Conservation (phyloP, 768 basidiomycete genomes). For the Mycena indigotica region DNA sequence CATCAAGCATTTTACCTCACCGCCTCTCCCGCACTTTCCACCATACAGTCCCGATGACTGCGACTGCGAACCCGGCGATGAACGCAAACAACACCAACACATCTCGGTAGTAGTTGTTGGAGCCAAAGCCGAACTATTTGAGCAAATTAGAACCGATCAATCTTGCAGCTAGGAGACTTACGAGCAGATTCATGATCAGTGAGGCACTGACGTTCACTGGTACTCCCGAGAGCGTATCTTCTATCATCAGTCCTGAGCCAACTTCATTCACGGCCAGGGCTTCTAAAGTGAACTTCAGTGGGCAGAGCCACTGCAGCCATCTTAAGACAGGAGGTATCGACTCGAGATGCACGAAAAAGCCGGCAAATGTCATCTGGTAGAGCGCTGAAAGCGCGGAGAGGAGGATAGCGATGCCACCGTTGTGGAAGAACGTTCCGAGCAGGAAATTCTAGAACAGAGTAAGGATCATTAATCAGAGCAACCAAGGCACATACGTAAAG, state of each 20-base stretch:
- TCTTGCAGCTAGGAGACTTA: slow-evolving; percentile 45
- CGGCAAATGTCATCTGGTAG: slow-evolving; percentile 86
- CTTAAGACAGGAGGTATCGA: slow-evolving; percentile 88
- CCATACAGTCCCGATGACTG: slow-evolving; percentile 79
- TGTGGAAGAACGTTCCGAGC: slow-evolving; percentile 78
- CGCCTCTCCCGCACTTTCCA: slow-evolving; percentile 75
- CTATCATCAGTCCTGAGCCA: slow-evolving; percentile 81
- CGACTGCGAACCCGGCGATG: slow-evolving; percentile 74
- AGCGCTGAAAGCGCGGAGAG: slow-evolving; percentile 75
- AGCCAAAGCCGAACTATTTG: slow-evolving; percentile 78
- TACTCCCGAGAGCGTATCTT: slow-evolving; percentile 78
- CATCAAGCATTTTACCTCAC: slow-evolving; percentile 39
- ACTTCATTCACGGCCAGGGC: slow-evolving; percentile 93
- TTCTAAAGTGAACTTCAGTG: slow-evolving; percentile 81
- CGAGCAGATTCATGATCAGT: slow-evolving; percentile 83
- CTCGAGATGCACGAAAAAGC: slow-evolving; percentile 88
- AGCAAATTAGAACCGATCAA: neutral
- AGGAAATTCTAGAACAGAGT: slow-evolving; percentile 75
- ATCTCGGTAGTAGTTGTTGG: slow-evolving; percentile 84
- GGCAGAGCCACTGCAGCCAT: slow-evolving; percentile 92
- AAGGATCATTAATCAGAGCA: neutral
- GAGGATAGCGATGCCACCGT: slow-evolving; percentile 90
- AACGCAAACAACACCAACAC: slow-evolving; percentile 86
- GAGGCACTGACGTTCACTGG: slow-evolving; percentile 73
- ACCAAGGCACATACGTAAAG: slow-evolving; percentile 62